A percentile compares a stretch with the other conserved stretches of the same genome.
These are phyloP conservation scores for Neophaeococcomyces aloes DNA, from an alignment of 2,329 filamentous ascomycete species.

Conservation along the genomic window DNA sequence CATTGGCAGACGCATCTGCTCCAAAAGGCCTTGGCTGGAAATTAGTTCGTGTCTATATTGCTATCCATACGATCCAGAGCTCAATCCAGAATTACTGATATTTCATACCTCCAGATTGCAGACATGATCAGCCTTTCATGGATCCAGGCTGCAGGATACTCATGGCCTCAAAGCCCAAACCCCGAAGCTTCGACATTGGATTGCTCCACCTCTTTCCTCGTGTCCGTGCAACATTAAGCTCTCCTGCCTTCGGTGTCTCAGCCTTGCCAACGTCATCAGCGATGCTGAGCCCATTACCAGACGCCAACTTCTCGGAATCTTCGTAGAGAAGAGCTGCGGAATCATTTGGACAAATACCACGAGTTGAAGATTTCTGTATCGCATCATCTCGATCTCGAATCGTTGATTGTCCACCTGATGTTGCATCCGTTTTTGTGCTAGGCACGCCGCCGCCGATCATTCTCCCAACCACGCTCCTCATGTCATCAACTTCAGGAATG, in stretches of 20 bases:
- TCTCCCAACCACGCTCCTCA: constrained; percentile 19
- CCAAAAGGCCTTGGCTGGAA: too few relatives aligned
- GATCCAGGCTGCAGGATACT: constrained; percentile 9
- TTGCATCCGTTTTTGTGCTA: constrained; percentile 4
- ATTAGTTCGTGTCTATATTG: too few relatives aligned
- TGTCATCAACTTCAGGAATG: constrained; percentile 19
- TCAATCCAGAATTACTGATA: too few relatives aligned
- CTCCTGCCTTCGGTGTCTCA: constrained; percentile 9
- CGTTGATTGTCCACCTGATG: constrained; percentile 5
- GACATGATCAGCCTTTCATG: not conserved
- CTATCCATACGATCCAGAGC: too few relatives aligned
- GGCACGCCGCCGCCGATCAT: constrained; percentile 18
- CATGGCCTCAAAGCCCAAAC: constrained; percentile 20
- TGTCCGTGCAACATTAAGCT: constrained; percentile 7
- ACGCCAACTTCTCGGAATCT: constrained; percentile 2
- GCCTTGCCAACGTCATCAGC: not conserved
- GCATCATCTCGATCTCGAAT: constrained; percentile 4
- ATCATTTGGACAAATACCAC: constrained; percentile 14
- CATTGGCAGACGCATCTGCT: too few relatives aligned
- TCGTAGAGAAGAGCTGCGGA: constrained; percentile 16
- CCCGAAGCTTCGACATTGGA: constrained; percentile 21
- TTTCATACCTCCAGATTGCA: too few relatives aligned
- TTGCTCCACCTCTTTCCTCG: constrained; percentile 22
- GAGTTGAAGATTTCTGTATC: constrained; percentile 1
- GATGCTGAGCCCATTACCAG: not conserved